Base-by-base conservation (phyloP, 202 grass and related monocot species). In the Eragrostis tef region DNA sequence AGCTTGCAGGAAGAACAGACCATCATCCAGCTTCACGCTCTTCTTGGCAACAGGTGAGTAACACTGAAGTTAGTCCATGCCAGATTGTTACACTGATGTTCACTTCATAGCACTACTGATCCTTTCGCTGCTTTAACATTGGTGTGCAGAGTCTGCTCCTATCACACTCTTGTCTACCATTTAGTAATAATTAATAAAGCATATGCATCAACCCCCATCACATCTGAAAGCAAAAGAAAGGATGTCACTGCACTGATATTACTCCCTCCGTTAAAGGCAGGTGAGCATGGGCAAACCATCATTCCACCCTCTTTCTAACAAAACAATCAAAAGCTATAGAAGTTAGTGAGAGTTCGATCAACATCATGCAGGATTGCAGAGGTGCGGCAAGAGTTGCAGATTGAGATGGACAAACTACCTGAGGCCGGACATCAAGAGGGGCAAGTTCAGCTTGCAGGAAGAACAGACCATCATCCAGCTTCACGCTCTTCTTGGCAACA, bases 341-440 rank as follows among this genome's bases (percentile, higher is more conserved):
- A 67, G 77, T 79, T 83, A 21, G 24, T 76, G 65, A 75, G 43
- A 77, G 44, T 79, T 74, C 43, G 0, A n/a, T 15, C 81, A 53
- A 50, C 56, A 73, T 81, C 79, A 34, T 71, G 76, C 81, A 97
- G 94, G 91, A 49, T 87, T 97, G 87, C 94, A 97, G 79, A 90
- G 94, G 86, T 97, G 94, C 44, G 94, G 94, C 26, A 97, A 97
- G 81, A 97, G 94, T 39, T 97, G 94, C 80, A 89, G 94, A 70
- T 69, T 97, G 83, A 85, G 94, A 77, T 97, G 94, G 94, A 97
- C 94, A 13, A 97, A 97, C 68, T 97, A 97, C 79, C 83, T 97
- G 47, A 71, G 91, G 53, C 94, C 94, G 34, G 94, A 97, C 79
- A 97, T 97, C 85, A 97, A 97, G 86, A 92, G 94, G 65, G 91